Evolutionary conservation across 2,329 filamentous ascomycete genomes (phyloP).

Genomic region (Biscogniauxia mediterranea): DNA sequence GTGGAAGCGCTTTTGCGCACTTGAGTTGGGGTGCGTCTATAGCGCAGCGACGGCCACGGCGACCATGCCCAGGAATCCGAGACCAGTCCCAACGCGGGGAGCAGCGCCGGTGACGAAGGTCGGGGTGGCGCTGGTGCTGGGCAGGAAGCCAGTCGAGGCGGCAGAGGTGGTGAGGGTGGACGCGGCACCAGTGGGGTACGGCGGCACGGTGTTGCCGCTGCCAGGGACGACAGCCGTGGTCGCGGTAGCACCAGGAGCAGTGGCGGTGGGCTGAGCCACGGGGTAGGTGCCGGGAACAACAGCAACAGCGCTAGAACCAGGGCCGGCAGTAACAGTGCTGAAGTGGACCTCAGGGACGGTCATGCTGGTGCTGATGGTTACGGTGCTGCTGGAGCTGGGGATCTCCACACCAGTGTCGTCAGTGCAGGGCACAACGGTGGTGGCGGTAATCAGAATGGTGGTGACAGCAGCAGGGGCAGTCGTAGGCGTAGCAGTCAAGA

Average conservation of each 20-base stretch:
- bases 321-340: constrained; percentile 30
- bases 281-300: constrained; percentile 41
- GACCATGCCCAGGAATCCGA: constrained; percentile 45
- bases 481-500: constrained; percentile 52
- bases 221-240: constrained; percentile 30
- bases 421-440: constrained; percentile 50
- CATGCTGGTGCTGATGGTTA: constrained; percentile 46
- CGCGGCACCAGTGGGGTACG: constrained; percentile 36
- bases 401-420: constrained; percentile 45
- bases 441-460: constrained; percentile 48
- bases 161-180: constrained; percentile 40
- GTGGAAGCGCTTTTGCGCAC: constrained; percentile 3
- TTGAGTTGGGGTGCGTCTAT: constrained; percentile 29
- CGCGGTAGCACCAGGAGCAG: constrained; percentile 32
- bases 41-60: constrained; percentile 46
- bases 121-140: constrained; percentile 18
- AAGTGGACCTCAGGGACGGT: constrained; percentile 42
- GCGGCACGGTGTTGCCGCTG: constrained; percentile 27
- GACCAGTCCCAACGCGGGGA: constrained; percentile 38
- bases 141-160: constrained; percentile 33
- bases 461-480: constrained; percentile 43
- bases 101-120: constrained; percentile 33
- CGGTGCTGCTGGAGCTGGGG: constrained; percentile 49
- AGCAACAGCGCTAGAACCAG: constrained; percentile 39
- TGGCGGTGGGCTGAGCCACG: constrained; percentile 24